These are phyloP conservation scores for Leccinum ochraceum DNA, from an alignment of 768 basidiomycete genomes.

Conservation along the genomic window DNA sequence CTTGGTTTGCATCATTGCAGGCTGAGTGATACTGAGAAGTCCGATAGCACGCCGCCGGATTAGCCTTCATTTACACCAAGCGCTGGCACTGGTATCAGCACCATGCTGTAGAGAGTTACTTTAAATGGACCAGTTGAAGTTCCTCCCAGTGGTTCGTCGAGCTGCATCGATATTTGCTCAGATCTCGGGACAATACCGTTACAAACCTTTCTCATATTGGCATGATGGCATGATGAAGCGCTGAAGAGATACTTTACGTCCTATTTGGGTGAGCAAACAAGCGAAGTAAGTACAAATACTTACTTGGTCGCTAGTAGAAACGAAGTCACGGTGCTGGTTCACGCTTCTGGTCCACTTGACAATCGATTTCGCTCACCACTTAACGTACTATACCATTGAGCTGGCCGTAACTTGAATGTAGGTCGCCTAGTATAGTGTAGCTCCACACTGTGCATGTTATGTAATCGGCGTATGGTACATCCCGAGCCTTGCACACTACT, in stretches of 20 bases:
- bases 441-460: conserved; percentile 8
- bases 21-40: background rate
- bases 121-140: background rate
- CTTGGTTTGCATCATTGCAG: background rate
- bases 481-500: background rate
- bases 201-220: background rate
- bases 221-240: background rate
- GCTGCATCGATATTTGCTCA: background rate
- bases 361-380: background rate
- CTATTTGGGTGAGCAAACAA: conserved; percentile 2
- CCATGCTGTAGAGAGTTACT: conserved; percentile 25
- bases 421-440: background rate
- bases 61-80: conserved; percentile 2
- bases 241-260: background rate
- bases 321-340: background rate
- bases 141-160: background rate
- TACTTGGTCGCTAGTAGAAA: background rate
- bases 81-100: conserved; percentile 15
- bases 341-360: background rate
- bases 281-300: background rate
- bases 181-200: background rate
- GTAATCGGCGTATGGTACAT: conserved; percentile 7
- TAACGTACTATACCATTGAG: background rate
- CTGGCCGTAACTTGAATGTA: background rate
- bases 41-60: background rate